Percentiles rank a stretch among this genome's conserved stretches.
Evolutionary conservation across 257 asterid genomes (phyloP).

Genomic region (Rubia yunnanensis): DNA sequence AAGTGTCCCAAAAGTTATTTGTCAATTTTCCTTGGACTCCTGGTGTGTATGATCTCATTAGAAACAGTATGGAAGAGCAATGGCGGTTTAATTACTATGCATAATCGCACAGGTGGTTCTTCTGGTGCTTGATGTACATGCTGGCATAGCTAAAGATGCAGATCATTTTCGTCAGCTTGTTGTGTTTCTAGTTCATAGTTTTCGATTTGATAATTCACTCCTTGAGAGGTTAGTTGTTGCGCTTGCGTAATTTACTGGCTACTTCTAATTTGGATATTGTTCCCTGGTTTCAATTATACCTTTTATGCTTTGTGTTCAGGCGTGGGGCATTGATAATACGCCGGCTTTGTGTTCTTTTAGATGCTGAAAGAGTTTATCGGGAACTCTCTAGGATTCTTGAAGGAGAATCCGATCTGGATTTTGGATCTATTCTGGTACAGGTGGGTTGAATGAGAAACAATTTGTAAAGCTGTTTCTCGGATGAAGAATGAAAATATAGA

Average conservation of each 20-base stretch:
- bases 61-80: background rate
- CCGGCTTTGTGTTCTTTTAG: slow-evolving; percentile 83
- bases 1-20: background rate
- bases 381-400: slow-evolving; percentile 80
- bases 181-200: slow-evolving; percentile 61
- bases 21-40: background rate
- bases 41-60: background rate
- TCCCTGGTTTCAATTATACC: background rate
- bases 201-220: slow-evolving; percentile 73
- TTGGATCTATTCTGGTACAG: slow-evolving; percentile 92
- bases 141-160: slow-evolving; percentile 88
- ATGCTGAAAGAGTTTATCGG: slow-evolving; percentile 83
- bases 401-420: slow-evolving; percentile 86
- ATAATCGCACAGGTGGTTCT: slow-evolving; percentile 68
- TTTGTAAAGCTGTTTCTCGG: background rate
- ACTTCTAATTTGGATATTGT: background rate
- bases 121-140: slow-evolving; percentile 95
- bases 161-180: slow-evolving; percentile 74
- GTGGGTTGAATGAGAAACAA: slow-evolving; percentile 18
- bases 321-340: slow-evolving; percentile 95
- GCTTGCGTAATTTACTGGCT: slow-evolving; percentile 3
- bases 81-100: background rate
- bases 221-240: slow-evolving; percentile 67
- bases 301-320: slow-evolving; percentile 33
- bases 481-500: background rate